Evolutionary conservation across 805 yeast genomes (phyloP), one percentile per base, ranked within the genome.

Genomic region (Vanderwaltozyma verrucispora): DNA sequence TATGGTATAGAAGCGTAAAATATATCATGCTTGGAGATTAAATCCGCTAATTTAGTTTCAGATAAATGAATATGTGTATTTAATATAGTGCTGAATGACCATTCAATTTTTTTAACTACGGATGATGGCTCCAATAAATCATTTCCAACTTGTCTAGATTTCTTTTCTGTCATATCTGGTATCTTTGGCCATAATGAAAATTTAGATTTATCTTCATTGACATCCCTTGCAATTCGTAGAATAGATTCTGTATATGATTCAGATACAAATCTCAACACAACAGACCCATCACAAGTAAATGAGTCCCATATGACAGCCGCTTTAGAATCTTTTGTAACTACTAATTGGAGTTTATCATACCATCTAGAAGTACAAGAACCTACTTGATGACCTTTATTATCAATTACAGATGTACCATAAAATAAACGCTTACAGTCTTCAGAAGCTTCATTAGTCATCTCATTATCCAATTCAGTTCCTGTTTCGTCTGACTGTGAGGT

Each of bases 341-440:
- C 79, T 41, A 87, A 67, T 59, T 87, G 96, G 47, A 87, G 64
- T 62, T 85, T 85, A 60, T 85, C 96, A 54, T 85, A 87, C 96
- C 95, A 87, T 57, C 96, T 67, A 47, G 89, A 86, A 21, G 89
- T 80, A 64, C 95, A 86, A 1, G 95, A 83, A 30, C 96, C 96
- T 11, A 80, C 77, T 62, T 87, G 96, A 36, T 83, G 75, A 46
- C 95, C 96, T 25, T 43, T 37, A 6, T 78, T 74, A 45, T 83
- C 83, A 30, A 87, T 68, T 18, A 67, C 67, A 13, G 84, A 74
- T 37, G 82, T 75, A 5, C 96, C 96, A 57, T 92, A 84, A 35
- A 85, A 74, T 67, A 86, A 79, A 54, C 83, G 78, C 52, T 81
- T 76, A 39, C 56, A 50, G 33, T 49, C 50, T 9, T 42, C 42